Percentiles rank a stretch among this genome's conserved stretches.
phyloP scores from a whole-genome alignment of 345 rosid species.

The Syzygium jambos region DNA sequence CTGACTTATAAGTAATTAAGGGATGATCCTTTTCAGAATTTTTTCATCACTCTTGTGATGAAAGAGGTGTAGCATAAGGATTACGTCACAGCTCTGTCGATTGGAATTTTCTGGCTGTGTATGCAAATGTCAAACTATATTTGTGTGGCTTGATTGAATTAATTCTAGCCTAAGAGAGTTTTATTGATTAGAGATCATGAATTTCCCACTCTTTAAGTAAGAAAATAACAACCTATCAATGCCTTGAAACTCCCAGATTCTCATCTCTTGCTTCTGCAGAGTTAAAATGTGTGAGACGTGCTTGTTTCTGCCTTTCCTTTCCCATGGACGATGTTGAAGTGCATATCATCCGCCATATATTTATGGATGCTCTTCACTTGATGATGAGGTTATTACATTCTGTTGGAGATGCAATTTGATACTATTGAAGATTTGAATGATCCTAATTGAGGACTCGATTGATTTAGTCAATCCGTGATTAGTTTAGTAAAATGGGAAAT shows the following conservation, averaged over 20 bases:
- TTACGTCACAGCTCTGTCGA: not conserved
- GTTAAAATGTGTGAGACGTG: not conserved
- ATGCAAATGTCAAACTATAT: not conserved
- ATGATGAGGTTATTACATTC: not conserved
- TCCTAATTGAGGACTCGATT: too few relatives aligned
- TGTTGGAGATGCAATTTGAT: too few relatives aligned
- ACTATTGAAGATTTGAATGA: too few relatives aligned
- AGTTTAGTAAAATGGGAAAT: too few relatives aligned
- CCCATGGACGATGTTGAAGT: not conserved
- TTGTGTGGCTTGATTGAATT: not conserved
- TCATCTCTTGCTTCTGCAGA: not conserved
- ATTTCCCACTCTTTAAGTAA: not conserved
- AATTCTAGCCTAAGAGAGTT: not conserved
- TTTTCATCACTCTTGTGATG: not conserved
- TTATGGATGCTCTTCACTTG: not conserved
- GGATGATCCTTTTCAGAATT: not conserved
- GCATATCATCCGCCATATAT: constrained; percentile 23
- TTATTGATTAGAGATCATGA: not conserved
- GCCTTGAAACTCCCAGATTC: not conserved
- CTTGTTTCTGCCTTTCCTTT: not conserved
- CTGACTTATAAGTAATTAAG: not conserved
- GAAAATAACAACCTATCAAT: not conserved
- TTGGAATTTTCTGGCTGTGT: not conserved
- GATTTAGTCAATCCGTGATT: too few relatives aligned
- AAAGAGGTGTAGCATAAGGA: not conserved